A percentile compares a stretch with the other conserved stretches of the same genome.
phyloP scores from a whole-genome alignment of 2,329 filamentous ascomycete species.

The Colletotrichum musae region DNA sequence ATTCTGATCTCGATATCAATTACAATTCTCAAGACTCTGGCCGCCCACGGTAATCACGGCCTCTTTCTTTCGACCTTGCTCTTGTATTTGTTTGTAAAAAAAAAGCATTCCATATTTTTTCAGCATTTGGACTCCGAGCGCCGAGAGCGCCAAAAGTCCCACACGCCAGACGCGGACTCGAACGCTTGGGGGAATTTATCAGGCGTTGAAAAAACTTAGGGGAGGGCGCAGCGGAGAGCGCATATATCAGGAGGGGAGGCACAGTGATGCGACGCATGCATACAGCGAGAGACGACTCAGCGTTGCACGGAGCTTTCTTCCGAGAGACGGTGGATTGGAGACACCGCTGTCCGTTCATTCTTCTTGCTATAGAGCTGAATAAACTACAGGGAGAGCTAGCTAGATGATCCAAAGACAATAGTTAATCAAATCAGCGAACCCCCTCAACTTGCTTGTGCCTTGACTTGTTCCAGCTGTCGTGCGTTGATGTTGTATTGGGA shows the following conservation, averaged over 20 bases:
- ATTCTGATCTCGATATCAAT: conserved; percentile 73
- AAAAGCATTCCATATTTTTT: conserved; percentile 31
- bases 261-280: conserved; percentile 28
- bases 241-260: conserved; percentile 24
- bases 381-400: conserved; percentile 15
- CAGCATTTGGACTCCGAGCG: conserved; percentile 26
- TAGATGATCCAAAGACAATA: conserved; percentile 28
- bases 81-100: conserved; percentile 39
- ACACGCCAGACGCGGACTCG: background rate
- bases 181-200: conserved; percentile 5
- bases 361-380: conserved; percentile 38
- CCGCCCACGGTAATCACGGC: background rate
- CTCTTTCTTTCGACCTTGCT: conserved; percentile 3
- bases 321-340: conserved; percentile 20
- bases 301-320: conserved; percentile 20
- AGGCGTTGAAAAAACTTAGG: conserved; percentile 22
- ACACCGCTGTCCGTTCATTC: conserved; percentile 24
- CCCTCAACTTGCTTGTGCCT: background rate
- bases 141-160: background rate
- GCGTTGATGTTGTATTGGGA: too few relatives aligned
- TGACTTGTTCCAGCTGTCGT: too few relatives aligned
- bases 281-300: conserved; percentile 32
- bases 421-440: conserved; percentile 32
- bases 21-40: background rate
- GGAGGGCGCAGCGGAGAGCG: conserved; percentile 14